A percentile compares a stretch with the other conserved stretches of the same genome.
Conservation (phyloP, 139 green algal species). For the Protoeuglena noctilucae region DNA sequence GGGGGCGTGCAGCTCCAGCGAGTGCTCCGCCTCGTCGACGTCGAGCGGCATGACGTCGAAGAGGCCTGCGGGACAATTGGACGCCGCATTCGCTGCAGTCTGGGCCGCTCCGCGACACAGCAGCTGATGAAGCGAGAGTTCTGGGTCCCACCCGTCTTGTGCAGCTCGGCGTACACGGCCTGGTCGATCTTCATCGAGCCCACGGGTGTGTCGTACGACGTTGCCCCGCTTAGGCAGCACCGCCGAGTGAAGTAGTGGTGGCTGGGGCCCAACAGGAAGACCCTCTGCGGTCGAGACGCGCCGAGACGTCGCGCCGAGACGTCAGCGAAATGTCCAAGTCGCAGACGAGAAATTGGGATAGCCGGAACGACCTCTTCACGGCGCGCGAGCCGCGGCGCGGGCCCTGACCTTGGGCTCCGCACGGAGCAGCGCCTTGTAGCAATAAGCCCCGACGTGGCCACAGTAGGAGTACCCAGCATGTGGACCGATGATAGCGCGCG, state of each 20-base stretch:
- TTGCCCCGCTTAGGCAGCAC: constrained; percentile 48
- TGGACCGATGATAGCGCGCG: constrained; percentile 14
- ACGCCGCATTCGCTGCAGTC: no score
- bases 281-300: no score
- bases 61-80: no score
- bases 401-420: not conserved
- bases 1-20: constrained; percentile 83
- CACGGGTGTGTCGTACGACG: constrained; percentile 63
- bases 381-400: no score
- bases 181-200: constrained; percentile 60
- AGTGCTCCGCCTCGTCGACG: constrained; percentile 88
- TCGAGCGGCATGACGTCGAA: constrained; percentile 58
- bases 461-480: constrained; percentile 76
- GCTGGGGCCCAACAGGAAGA: constrained; percentile 77
- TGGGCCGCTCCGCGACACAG: no score
- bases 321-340: no score
- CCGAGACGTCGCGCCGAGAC: no score
- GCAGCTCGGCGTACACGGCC: constrained; percentile 53
- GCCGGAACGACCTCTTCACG: constrained; percentile 30
- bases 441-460: constrained; percentile 64
- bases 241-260: constrained; percentile 68
- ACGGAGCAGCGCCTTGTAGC: constrained; percentile 29
- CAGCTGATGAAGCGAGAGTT: no score
- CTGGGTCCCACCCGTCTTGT: no score
- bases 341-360: no score